Base-by-base conservation (phyloP, 2,329 filamentous ascomycete genomes). In the Fusarium sp. region DNA sequence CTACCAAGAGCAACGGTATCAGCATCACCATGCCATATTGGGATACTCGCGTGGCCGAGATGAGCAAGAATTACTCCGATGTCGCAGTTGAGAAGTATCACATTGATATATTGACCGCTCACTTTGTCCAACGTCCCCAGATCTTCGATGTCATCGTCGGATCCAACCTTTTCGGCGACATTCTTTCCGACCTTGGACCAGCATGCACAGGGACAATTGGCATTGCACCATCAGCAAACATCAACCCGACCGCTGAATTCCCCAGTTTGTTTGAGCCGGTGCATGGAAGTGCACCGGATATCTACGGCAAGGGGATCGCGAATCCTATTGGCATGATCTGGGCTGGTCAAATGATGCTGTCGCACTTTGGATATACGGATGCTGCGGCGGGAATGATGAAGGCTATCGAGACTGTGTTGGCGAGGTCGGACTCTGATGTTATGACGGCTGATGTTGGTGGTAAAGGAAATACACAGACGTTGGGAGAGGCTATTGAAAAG, bases 311-410 rank as follows among this genome's bases (percentile, higher is more conserved):
- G 77, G 90, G 89, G n/a, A 85, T 92, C 46, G 90, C 92, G 57
- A 93, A 93, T 79, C 91, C 91, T 3, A 84, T 93, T 26, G 91
- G 90, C 3, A 89, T 89, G 76, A 88, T 93, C 37, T 92, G 90
- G 90, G 90, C 89, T 1, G 89, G 87, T 0, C 88, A 89, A 8
- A 90, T 91, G 81, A 88, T 93, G 71, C 21, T 78, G 3, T 58
- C 72, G 2, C 76, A 76, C 8, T 75, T 77, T 38, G 74, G 72
- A 3, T 63, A 62, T 8, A 48, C 37, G 1, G 73, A 70, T 2
- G 76, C 76, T 0, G 76, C 90, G 4, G 82, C 90, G 39, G 84
- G 84, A 58, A 83, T 88, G 73, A 84, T 88, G 15, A 83, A 84
- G 46, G 85, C 88, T 37, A 85, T 93, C 62, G 90, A 92, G 73